Evolutionary conservation across 768 basidiomycete species (phyloP), one percentile per base, ranked within the genome.

Genomic region (Fomitopsis pulvina): DNA sequence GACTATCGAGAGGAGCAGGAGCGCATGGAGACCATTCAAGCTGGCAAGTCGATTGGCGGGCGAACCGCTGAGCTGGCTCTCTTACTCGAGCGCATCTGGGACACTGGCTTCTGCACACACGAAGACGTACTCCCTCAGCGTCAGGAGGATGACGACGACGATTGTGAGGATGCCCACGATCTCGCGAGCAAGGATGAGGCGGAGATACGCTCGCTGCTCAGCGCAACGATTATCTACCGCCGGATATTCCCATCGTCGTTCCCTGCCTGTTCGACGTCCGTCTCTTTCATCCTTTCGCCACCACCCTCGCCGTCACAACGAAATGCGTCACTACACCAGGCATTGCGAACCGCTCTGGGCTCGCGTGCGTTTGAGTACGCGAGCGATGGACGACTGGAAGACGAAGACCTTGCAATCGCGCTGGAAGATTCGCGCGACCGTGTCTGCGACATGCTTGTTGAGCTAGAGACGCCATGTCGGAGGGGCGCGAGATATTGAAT

Each of bases 361-460:
- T 71, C 69, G 30, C 65, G 62, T 21, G 76, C 74, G 45, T 80
- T 81, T 58, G 72, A 72, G 47, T 51, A 53, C 32, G 58, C 48
- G 21, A 65, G 56, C 22, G 60, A 60, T 34, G 70, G 69, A 26
- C 58, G 61, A 34, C 55, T 61, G 26, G 60, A 65, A 59, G 60
- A 72, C 48, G 70, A 64, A 48, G 76, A 71, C 57, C 74, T 77
- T 55, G 66, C 60, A 28, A 64, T 47, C n/a, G 63, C 64, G 24
- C 62, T 89, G 47, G 87, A 90, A 63, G 86, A 89, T 52, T 87
- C 86, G 41, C 73, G 82, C 50, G 88, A 90, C 64, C 67, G 74
- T n/a, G 81, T 81, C 29, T 85, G 88, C 41, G 88, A 91, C 67
- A 71, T 83, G 71, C 71, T 89, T 41, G 72, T 76, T 3, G 69